Percentiles rank a stretch among this genome's conserved stretches.
Evolutionary conservation across 225 moss, liverwort and hornwort genomes (phyloP).

Genomic region (Thuidium tamariscinum): DNA sequence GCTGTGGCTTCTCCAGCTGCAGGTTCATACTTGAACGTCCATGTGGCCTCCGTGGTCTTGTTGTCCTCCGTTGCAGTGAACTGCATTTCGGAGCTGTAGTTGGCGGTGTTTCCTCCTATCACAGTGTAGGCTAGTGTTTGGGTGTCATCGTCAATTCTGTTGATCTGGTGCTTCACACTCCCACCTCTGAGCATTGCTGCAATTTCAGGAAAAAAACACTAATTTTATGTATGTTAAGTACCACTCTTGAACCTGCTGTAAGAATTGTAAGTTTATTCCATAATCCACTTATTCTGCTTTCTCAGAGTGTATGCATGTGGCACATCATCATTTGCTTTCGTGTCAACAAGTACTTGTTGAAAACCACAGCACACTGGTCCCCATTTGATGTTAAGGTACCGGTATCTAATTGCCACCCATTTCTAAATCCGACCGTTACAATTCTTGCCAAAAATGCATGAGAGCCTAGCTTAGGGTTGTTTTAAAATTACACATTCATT

Average conservation of each 20-base stretch:
- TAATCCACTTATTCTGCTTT: neutral
- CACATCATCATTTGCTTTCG: neutral
- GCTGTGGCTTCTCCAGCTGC: neutral
- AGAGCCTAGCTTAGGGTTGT: neutral
- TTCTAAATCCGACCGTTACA: neutral
- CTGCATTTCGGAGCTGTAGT: slow-evolving; percentile 6
- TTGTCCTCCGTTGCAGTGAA: neutral
- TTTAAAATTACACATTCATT: neutral
- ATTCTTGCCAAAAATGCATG: neutral
- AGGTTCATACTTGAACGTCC: slow-evolving; percentile 7
- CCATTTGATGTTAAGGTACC: neutral
- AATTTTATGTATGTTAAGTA: neutral
- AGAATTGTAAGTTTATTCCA: neutral
- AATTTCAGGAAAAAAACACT: neutral
- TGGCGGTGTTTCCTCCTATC: neutral
- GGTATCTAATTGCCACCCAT: neutral
- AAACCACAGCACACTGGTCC: too few relatives aligned
- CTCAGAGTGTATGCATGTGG: neutral
- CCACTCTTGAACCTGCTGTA: neutral
- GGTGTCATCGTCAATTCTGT: slow-evolving; percentile 1
- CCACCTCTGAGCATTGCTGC: slow-evolving; percentile 7
- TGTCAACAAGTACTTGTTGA: too few relatives aligned
- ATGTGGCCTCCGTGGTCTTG: neutral
- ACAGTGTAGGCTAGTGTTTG: slow-evolving; percentile 7
- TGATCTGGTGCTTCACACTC: slow-evolving; percentile 7